phyloP scores from a whole-genome alignment of 441 rosid genomes.

The Adansonia madagascariensis region DNA sequence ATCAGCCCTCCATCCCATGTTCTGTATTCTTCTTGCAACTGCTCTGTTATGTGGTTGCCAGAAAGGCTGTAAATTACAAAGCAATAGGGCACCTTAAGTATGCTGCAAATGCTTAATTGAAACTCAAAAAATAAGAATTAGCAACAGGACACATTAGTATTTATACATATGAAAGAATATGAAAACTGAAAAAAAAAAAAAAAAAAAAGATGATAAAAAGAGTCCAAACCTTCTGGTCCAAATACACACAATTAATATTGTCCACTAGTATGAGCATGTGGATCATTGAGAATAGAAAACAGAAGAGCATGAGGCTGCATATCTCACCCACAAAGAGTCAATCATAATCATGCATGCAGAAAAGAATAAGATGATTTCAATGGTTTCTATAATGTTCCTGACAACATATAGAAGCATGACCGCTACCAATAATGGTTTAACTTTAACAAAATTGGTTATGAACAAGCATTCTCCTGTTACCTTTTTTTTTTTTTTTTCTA shows the following conservation, averaged over 20 bases:
- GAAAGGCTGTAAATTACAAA: constrained; percentile 56
- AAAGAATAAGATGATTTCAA: constrained; percentile 1
- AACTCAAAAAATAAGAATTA: neutral
- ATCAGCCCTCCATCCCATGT: constrained; percentile 99
- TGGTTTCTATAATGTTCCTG: neutral
- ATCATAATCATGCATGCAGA: neutral
- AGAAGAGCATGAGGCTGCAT: too few relatives aligned
- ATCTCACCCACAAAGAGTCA: too few relatives aligned
- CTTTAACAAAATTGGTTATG: too few relatives aligned
- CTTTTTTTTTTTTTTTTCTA: neutral
- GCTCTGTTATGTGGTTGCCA: constrained; percentile 99
- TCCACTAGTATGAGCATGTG: neutral
- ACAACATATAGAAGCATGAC: neutral
- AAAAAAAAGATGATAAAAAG: neutral
- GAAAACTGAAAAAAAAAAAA: neutral
- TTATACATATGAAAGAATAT: neutral
- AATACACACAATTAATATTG: neutral
- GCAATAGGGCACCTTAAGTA: neutral
- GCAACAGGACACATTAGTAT: neutral
- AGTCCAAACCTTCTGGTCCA: neutral
- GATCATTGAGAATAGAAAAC: too few relatives aligned
- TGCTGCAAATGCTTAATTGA: neutral
- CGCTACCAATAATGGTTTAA: neutral
- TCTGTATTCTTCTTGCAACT: constrained; percentile 91
- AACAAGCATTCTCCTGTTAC: neutral